Base-by-base conservation (phyloP, 805 yeast genomes). In the Suhomyces tanzawaensis region DNA sequence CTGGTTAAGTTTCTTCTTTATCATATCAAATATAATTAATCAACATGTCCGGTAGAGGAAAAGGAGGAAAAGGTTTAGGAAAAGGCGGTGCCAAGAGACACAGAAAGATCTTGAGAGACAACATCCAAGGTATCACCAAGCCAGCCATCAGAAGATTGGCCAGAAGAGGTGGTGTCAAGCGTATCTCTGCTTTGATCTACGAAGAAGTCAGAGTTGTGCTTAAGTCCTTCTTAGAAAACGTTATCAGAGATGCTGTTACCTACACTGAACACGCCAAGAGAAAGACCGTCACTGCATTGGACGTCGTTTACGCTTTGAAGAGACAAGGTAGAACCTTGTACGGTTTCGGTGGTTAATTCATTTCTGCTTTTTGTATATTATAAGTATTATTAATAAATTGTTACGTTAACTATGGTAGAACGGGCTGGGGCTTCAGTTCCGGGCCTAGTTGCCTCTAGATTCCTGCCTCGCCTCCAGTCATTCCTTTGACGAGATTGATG, bases 141-240 rank as follows among this genome's bases (percentile, higher is more conserved):
- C 99, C 99, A 68, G 99, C 99, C 66, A 91, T 91, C 67, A 89
- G 99, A 81, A 91, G 99, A 87, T 85, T 91, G 63, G 99, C 99
- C 37, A 91, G 99, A 84, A 89, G 99, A 87, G 99, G 99, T 78
- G 99, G 99, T 90, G 99, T 91, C 67, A 91, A 91, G 85, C 96
- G 99, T 86, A 91, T 91, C 64, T 91, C 98, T 49, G 98, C 96
- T 71, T 78, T 90, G 68, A 91, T 91, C 71, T 91, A 91, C 79
- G 99, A 91, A 76, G 97, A 91, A 78, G 96, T 93, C 65, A 89
- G 99, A 80, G 90, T 85, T 57, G 97, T 93, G 55, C 79, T 91
- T 55, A 90, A 90, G 77, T 78, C 95, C 42, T 91, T 91, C 85
- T 81, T 91, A 68, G 96, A 88, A 75, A 83, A 86, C 65, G 96